Evolutionary conservation across 306 rosid genomes (phyloP), one percentile per base, ranked within the genome.

Genomic region (Ammopiptanthus mongolicus): DNA sequence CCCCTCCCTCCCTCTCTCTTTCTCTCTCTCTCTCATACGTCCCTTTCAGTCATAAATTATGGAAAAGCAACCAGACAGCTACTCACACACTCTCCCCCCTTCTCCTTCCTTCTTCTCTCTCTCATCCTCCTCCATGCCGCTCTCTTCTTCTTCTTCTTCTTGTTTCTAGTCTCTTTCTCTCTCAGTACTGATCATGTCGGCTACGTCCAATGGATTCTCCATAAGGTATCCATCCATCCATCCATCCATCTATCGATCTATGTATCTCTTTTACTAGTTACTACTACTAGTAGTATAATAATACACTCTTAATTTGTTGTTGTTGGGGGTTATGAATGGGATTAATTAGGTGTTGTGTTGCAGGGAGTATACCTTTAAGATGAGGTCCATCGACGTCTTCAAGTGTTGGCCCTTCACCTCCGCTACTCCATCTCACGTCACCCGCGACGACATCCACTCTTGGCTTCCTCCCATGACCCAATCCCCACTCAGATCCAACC

Each of bases 11-110:
- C 4, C 0, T 5, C 4, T 5, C 33, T 52, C 29, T 82, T 28
- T 67, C 75, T 37, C 80, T 53, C 89, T 72, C 90, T 80, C 87
- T 82, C 94, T 93, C 90, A 89, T 83, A 85, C 74, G 96, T 91
- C 97, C 70, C 84, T 91, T 80, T 94, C 97, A 78, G 80, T 94
- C 91, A 90, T 94, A 94, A 94, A 94, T 89, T 83, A 83, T 79
- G 85, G 84, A 82, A 87, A 86, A 76, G 87, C 86, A 87, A 86
- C 78, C 84, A 83, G 83, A 85, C 71, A 68, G 81, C 81, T 57
- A 74, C 84, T 46, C 65, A 50, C 48, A 66, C 75, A 15, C 78
- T 11, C 82, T 13, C 69, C 11, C 42, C 5, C 8, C 34, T 10
- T 1, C 28, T 1, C 59, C 14, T 28, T 61, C 73, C 73, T 65